These are phyloP conservation scores for Triangularia setosa DNA, from an alignment of 2,329 filamentous ascomycete genomes.

Conservation along the genomic window DNA sequence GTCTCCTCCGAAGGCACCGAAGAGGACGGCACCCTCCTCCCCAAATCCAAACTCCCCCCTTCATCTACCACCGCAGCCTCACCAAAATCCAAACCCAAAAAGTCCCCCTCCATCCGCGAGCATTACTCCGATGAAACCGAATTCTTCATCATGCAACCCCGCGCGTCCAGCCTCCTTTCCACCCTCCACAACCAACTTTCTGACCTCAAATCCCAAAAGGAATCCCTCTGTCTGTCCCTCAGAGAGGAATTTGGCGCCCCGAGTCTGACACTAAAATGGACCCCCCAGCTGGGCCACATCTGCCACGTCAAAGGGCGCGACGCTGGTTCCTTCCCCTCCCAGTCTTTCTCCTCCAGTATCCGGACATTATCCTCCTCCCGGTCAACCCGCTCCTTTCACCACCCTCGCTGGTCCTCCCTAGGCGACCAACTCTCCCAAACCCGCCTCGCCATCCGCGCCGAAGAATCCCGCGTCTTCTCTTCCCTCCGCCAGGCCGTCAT, in stretches of 20 bases:
- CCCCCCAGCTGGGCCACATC: constrained; percentile 80
- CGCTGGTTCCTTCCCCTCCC: constrained; percentile 31
- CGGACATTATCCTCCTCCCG: constrained; percentile 73
- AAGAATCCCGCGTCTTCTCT: constrained; percentile 79
- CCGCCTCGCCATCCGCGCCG: constrained; percentile 71
- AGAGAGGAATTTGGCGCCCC: constrained; percentile 57
- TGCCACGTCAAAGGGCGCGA: constrained; percentile 87
- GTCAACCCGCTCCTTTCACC: constrained; percentile 78
- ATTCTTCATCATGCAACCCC: constrained; percentile 62
- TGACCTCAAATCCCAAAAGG: constrained; percentile 57
- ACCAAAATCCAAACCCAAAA: constrained; percentile 37
- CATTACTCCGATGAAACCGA: constrained; percentile 58
- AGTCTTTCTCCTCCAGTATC: constrained; percentile 17
- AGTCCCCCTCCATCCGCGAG: constrained; percentile 47
- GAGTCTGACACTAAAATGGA: constrained; percentile 78
- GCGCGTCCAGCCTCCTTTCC: constrained; percentile 62
- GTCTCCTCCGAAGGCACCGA: constrained; percentile 61
- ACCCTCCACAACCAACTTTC: constrained; percentile 66
- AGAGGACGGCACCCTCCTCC: constrained; percentile 51
- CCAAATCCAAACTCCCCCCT: constrained; percentile 38
- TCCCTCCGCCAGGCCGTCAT: constrained; percentile 73
- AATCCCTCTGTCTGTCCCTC: constrained; percentile 55
- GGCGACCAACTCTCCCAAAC: constrained; percentile 75
- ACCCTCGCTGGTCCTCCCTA: constrained; percentile 77
- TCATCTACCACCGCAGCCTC: constrained; percentile 20